Conservation (phyloP, 306 rosid species). For the Medicago ruthenica region DNA sequence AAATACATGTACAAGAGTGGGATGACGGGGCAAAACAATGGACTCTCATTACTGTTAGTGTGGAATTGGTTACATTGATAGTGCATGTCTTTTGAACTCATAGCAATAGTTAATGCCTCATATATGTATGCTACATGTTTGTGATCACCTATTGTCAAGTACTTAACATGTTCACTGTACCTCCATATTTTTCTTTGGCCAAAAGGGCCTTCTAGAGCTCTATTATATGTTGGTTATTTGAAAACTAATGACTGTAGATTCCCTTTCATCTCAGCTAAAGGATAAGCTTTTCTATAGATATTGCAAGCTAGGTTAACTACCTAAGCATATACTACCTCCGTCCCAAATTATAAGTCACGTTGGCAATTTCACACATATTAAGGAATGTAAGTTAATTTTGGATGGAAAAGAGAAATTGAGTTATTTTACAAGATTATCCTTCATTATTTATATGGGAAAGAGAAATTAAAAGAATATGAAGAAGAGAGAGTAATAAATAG, state of each 20-base stretch:
- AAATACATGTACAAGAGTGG: neutral
- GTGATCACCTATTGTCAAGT: conserved; percentile 23
- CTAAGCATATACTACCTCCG: neutral
- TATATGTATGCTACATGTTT: conserved; percentile 28
- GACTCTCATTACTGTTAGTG: neutral
- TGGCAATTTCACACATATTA: no score
- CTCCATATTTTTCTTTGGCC: conserved; percentile 14
- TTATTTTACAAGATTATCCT: no score
- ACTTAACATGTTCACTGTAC: neutral
- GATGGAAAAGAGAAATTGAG: no score
- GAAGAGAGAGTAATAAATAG: no score
- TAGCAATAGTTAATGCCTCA: neutral
- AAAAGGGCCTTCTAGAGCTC: conserved; percentile 25
- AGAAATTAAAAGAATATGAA: no score
- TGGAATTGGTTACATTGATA: neutral
- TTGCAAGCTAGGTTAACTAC: conserved; percentile 34
- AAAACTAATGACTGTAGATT: conserved; percentile 31
- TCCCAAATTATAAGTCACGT: no score
- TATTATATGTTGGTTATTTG: conserved; percentile 25
- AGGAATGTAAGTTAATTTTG: no score
- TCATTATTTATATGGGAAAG: no score
- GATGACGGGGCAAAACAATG: neutral
- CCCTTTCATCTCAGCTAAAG: conserved; percentile 36
- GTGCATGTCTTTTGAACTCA: neutral
- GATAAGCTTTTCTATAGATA: conserved; percentile 29